Conservation (phyloP, 2,329 filamentous ascomycete species). For the Myrmaecium sp. region DNA sequence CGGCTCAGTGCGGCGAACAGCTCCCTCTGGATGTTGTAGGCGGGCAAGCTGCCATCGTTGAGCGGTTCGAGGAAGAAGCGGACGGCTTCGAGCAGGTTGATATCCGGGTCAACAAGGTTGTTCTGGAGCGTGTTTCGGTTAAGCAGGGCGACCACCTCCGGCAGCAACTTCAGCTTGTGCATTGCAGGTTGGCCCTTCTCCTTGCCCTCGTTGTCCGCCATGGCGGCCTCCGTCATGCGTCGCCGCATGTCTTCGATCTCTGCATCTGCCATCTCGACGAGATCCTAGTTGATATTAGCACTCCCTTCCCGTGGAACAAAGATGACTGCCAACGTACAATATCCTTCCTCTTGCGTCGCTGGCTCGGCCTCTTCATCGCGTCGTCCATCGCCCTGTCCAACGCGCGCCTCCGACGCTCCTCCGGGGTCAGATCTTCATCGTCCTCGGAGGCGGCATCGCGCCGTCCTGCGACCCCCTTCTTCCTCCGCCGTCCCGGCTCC, state of each 20-base stretch:
- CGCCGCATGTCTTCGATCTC: conserved; percentile 77
- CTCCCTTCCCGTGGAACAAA: not conserved
- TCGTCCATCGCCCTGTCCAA: conserved; percentile 79
- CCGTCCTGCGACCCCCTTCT: conserved; percentile 9
- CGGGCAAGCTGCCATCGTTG: conserved; percentile 82
- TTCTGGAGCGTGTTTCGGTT: conserved; percentile 78
- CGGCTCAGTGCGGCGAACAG: conserved; percentile 66
- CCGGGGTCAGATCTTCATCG: conserved; percentile 49
- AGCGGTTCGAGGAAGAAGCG: conserved; percentile 95
- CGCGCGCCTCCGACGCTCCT: conserved; percentile 70
- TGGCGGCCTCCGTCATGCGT: conserved; percentile 79
- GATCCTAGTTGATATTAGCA: conserved; percentile 41
- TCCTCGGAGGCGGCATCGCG: conserved; percentile 34
- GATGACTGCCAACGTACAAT: conserved; percentile 44
- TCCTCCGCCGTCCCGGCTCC: conserved; percentile 21
- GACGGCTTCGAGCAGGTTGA: conserved; percentile 84
- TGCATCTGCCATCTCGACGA: conserved; percentile 79
- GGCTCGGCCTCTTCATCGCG: conserved; percentile 68
- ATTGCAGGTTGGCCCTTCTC: conserved; percentile 64
- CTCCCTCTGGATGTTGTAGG: conserved; percentile 94
- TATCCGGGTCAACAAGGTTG: conserved; percentile 81
- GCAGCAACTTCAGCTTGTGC: conserved; percentile 85
- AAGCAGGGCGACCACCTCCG: conserved; percentile 72
- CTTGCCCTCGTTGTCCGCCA: conserved; percentile 70
- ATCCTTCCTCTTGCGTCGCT: conserved; percentile 64